A percentile compares a stretch with the other conserved stretches of the same genome.
These are phyloP conservation scores for Salvia hispanica DNA, from an alignment of 257 asterid genomes.

Conservation along the genomic window DNA sequence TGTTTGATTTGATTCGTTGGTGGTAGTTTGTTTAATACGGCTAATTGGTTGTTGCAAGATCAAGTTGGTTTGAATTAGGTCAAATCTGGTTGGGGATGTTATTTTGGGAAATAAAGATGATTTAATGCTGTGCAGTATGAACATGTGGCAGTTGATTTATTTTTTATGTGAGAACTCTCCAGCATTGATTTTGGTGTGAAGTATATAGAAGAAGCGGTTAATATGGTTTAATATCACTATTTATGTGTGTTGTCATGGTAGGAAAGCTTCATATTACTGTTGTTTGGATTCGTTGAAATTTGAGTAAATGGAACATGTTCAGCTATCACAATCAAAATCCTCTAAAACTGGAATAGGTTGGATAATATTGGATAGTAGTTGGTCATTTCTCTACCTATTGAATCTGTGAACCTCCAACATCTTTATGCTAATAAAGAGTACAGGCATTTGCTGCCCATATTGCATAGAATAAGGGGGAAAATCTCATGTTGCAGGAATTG, in stretches of 20 bases:
- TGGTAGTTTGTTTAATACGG: neutral
- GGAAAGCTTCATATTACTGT: too few species aligned
- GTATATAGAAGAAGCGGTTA: neutral
- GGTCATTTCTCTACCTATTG: neutral
- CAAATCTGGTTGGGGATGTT: neutral
- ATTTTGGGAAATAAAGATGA: neutral
- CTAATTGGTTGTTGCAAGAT: too few species aligned
- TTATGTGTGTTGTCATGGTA: neutral
- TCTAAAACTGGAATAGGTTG: neutral
- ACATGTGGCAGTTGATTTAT: too few species aligned
- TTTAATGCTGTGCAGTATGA: too few species aligned
- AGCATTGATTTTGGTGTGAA: too few species aligned
- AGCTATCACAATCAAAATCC: neutral
- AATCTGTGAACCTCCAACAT: conserved; percentile 8
- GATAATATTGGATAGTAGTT: too few species aligned
- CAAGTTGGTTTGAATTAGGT: conserved; percentile 9
- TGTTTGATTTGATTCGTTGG: neutral
- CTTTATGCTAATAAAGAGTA: neutral
- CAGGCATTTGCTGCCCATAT: conserved; percentile 5
- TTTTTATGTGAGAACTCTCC: too few species aligned
- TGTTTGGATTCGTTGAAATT: conserved; percentile 12
- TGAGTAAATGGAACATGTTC: neutral
- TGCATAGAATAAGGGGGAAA: conserved; percentile 7
- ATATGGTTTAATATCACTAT: neutral
- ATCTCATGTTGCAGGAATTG: conserved; percentile 54